Conservation (phyloP, 2,329 filamentous ascomycete genomes). For the Davidsoniella neocaledoniae region DNA sequence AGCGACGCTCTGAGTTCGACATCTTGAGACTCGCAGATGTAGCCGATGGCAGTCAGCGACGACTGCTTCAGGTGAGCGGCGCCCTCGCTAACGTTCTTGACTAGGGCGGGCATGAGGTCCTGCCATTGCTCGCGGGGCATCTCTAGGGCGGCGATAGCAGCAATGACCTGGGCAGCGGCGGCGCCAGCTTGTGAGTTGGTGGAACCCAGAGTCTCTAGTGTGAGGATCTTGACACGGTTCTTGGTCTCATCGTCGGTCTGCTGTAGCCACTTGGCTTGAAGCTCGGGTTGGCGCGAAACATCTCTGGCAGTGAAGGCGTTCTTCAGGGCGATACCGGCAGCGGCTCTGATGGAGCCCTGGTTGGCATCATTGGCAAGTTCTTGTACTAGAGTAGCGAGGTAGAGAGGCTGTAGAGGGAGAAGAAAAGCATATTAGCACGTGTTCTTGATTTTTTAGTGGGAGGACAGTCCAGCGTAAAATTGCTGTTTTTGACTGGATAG, state of each 20-base stretch:
- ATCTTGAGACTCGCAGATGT: slow-evolving; percentile 94
- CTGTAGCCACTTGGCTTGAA: slow-evolving; percentile 86
- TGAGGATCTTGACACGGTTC: slow-evolving; percentile 70
- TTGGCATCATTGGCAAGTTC: slow-evolving; percentile 85
- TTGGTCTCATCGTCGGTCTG: slow-evolving; percentile 71
- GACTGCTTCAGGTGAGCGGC: slow-evolving; percentile 82
- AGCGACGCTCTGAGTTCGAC: slow-evolving; percentile 66
- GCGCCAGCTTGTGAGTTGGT: slow-evolving; percentile 68
- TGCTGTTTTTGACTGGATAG: no score
- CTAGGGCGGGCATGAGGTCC: slow-evolving; percentile 74
- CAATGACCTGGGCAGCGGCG: slow-evolving; percentile 86
- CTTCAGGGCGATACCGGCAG: slow-evolving; percentile 91
- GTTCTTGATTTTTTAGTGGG: no score
- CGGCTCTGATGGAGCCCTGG: slow-evolving; percentile 70
- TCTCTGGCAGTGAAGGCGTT: slow-evolving; percentile 96
- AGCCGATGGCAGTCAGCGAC: slow-evolving; percentile 90
- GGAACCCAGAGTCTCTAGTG: slow-evolving; percentile 74
- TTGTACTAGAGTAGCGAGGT: slow-evolving; percentile 81
- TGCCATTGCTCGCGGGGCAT: slow-evolving; percentile 85
- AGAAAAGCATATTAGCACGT: not conserved
- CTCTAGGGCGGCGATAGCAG: slow-evolving; percentile 87
- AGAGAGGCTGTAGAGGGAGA: slow-evolving; percentile 50
- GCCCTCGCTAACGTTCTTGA: slow-evolving; percentile 82
- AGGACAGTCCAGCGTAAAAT: no score
- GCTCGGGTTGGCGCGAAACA: slow-evolving; percentile 66